phyloP scores from a whole-genome alignment of 352 stramenopile genomes.

The Pythium pyrilobum region DNA sequence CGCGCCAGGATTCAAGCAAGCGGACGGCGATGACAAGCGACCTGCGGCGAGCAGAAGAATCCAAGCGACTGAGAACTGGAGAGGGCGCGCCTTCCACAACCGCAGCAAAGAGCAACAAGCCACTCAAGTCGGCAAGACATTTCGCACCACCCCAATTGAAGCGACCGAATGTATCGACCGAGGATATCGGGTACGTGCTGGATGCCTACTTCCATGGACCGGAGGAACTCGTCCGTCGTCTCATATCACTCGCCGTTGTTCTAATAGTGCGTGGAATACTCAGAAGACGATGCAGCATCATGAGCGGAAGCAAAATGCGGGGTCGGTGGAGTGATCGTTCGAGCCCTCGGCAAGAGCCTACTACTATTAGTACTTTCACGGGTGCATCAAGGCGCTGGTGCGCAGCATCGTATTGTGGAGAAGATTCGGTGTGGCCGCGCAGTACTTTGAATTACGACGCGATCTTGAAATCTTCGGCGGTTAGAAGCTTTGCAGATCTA shows the following conservation, averaged over 20 bases:
- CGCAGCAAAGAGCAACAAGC: neutral
- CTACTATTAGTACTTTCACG: neutral
- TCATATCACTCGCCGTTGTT: neutral
- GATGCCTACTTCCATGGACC: neutral
- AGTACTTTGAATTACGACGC: no score
- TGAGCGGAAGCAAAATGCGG: constrained; percentile 30
- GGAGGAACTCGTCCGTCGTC: no score
- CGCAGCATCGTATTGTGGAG: neutral
- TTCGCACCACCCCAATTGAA: constrained; percentile 53
- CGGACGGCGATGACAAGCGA: neutral
- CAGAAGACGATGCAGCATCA: constrained; percentile 43
- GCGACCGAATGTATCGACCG: constrained; percentile 61
- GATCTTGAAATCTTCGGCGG: no score
- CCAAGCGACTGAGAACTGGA: constrained; percentile 3
- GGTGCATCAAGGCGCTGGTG: neutral
- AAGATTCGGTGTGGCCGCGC: no score
- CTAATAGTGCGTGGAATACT: constrained; percentile 61
- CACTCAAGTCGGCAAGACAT: neutral
- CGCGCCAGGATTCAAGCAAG: neutral
- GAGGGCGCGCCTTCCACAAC: neutral
- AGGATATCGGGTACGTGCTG: constrained; percentile 45
- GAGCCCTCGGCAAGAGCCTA: neutral
- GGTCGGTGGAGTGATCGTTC: neutral
- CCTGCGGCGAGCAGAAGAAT: neutral
- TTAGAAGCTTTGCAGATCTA: no score